Percentiles rank a stretch among this genome's conserved stretches.
phyloP scores from a whole-genome alignment of 805 yeast species.

The Myxozyma udenii region DNA sequence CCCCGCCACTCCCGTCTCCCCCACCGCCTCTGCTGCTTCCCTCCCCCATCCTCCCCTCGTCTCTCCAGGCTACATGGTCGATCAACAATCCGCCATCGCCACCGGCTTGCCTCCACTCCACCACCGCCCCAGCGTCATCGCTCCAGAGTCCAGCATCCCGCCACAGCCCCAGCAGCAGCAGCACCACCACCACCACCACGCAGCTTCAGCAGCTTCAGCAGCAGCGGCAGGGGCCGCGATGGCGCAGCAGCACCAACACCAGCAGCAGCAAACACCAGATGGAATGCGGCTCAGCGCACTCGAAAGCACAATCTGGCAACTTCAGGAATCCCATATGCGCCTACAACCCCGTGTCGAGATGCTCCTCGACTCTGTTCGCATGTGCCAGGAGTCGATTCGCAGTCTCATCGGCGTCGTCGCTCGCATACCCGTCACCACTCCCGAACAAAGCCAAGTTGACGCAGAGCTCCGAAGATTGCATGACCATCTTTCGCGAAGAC shows the following conservation, averaged over 20 bases:
- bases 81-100: conserved; percentile 1
- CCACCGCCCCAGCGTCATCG: conserved; percentile 2
- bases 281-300: conserved; percentile 9
- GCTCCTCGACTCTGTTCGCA: conserved; percentile 19
- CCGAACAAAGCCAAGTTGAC: neutral
- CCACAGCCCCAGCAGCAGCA: neutral
- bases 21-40: conserved; percentile 3
- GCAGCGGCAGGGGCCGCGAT: neutral
- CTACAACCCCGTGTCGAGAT: conserved; percentile 19
- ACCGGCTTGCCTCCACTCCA: neutral
- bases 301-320: conserved; percentile 25
- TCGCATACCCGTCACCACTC: conserved; percentile 2
- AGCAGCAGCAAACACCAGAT: conserved; percentile 5
- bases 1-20: conserved; percentile 27
- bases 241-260: neutral
- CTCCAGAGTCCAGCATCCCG: too few relatives aligned
- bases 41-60: neutral
- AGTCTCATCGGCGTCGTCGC: conserved; percentile 14
- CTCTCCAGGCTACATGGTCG: conserved; percentile 9
- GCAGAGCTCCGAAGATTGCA: conserved; percentile 10
- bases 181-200: too few relatives aligned
- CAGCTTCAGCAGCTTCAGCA: neutral
- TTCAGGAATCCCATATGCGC: conserved; percentile 24
- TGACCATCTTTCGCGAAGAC: conserved; percentile 9
- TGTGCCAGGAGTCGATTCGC: conserved; percentile 23